Conservation (phyloP, 805 yeast genomes). For the Cyberlindnera maritima region DNA sequence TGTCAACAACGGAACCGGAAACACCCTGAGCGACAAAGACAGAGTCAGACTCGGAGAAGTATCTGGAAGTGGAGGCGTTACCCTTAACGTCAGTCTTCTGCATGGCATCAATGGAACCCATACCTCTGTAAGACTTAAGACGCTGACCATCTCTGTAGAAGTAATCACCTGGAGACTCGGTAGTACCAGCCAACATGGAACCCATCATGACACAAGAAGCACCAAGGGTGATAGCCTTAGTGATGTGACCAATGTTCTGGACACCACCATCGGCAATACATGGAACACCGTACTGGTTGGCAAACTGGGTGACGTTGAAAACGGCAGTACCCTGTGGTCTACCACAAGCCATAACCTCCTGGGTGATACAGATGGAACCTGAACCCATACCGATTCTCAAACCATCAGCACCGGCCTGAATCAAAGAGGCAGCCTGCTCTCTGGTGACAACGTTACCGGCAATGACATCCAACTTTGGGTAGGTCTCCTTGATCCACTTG, state of each 20-base stretch:
- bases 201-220: slow-evolving; percentile 99
- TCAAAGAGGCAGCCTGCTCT: slow-evolving; percentile 96
- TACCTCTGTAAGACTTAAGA: slow-evolving; percentile 96
- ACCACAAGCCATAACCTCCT: slow-evolving; percentile 99
- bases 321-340: slow-evolving; percentile 99
- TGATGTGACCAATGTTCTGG: slow-evolving; percentile 96
- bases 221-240: slow-evolving; percentile 95
- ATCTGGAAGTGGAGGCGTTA: slow-evolving; percentile 97
- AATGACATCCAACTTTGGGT: slow-evolving; percentile 80
- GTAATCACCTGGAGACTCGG: slow-evolving; percentile 98
- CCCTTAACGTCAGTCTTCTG: slow-evolving; percentile 83
- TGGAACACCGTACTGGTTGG: slow-evolving; percentile 95
- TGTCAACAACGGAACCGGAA: slow-evolving; percentile 93
- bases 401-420: slow-evolving; percentile 96
- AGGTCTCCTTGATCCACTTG: slow-evolving; percentile 80
- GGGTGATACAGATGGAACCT: slow-evolving; percentile 98
- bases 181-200: slow-evolving; percentile 96
- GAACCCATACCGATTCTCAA: slow-evolving; percentile 99
- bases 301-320: slow-evolving; percentile 88
- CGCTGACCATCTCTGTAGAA: slow-evolving; percentile 98
- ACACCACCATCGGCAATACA: slow-evolving; percentile 99
- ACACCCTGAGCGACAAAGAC: slow-evolving; percentile 99
- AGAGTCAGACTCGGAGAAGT: slow-evolving; percentile 92
- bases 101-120: slow-evolving; percentile 99
- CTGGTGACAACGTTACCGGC: slow-evolving; percentile 99